Conservation (phyloP, 176 grass and related monocot genomes). For the Ananas comosus region DNA sequence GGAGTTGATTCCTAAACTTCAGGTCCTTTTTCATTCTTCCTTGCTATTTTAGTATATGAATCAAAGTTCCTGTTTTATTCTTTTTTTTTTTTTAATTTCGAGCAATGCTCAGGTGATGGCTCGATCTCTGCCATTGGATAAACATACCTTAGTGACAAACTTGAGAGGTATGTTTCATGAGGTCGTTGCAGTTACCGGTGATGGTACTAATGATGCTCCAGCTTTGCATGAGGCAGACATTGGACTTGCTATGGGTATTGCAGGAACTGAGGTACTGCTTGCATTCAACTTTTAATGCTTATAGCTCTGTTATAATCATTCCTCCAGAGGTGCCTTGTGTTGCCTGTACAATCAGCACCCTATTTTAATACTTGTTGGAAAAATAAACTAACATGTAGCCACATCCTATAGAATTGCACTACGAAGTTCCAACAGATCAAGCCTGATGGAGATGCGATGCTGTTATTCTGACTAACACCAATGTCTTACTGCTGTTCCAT, state of each 20-base stretch:
- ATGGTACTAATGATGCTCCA: constrained; percentile 96
- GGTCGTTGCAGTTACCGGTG: constrained; percentile 90
- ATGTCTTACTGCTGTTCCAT: no score
- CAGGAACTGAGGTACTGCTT: constrained; percentile 80
- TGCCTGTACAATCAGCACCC: neutral
- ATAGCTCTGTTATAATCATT: neutral
- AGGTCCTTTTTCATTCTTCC: constrained; percentile 33
- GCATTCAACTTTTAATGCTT: neutral
- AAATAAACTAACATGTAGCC: neutral
- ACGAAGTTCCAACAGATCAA: neutral
- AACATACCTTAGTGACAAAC: constrained; percentile 86
- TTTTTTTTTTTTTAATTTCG: constrained; percentile 4
- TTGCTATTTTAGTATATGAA: neutral
- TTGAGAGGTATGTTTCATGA: constrained; percentile 68
- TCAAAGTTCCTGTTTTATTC: constrained; percentile 7
- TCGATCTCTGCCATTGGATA: constrained; percentile 88
- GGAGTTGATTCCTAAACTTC: constrained; percentile 67
- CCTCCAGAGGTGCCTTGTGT: neutral
- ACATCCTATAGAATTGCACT: neutral
- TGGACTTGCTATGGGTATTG: constrained; percentile 97
- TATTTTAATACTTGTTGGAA: neutral
- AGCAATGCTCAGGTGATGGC: constrained; percentile 67
- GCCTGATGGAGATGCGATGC: neutral
- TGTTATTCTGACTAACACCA: neutral
- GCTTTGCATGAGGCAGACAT: constrained; percentile 94